A percentile compares a stretch with the other conserved stretches of the same genome.
Evolutionary conservation across 495 filamentous ascomycete species (phyloP).

Genomic region (Aspergillus egyptiacus): DNA sequence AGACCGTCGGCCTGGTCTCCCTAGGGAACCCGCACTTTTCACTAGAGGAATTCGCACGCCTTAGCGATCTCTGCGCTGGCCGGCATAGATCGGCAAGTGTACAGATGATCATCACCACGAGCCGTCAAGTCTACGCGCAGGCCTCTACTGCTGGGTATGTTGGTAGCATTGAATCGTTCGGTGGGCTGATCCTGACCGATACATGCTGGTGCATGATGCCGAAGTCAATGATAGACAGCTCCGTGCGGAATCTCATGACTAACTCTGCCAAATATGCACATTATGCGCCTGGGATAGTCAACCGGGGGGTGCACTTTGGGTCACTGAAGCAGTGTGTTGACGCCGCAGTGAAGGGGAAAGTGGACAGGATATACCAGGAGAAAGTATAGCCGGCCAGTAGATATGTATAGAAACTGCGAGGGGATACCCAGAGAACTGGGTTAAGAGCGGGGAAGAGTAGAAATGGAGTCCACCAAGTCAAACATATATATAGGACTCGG

Average conservation of each 20-base stretch:
- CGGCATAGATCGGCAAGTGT: slow-evolving; percentile 10
- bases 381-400: no score
- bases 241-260: slow-evolving; percentile 18
- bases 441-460: no score
- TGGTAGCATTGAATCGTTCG: slow-evolving; percentile 16
- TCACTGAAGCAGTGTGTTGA: slow-evolving; percentile 17
- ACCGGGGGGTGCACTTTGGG: slow-evolving; percentile 18
- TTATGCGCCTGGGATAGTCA: slow-evolving; percentile 21
- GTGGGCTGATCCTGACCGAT: slow-evolving; percentile 25
- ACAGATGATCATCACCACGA: slow-evolving; percentile 19
- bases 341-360: neutral
- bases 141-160: slow-evolving; percentile 14
- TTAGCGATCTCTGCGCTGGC: slow-evolving; percentile 11
- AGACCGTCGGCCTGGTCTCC: slow-evolving; percentile 24
- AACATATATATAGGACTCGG: no score
- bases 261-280: slow-evolving; percentile 30
- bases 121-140: slow-evolving; percentile 14
- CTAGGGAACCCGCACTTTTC: slow-evolving; percentile 34
- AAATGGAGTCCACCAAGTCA: no score
- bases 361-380: no score
- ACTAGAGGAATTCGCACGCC: slow-evolving; percentile 16
- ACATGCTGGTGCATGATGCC: slow-evolving; percentile 30
- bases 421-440: no score
- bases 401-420: no score
- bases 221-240: slow-evolving; percentile 17